Percentiles rank a stretch among this genome's conserved stretches.
These are phyloP conservation scores for Podosphaera aphanis DNA, from an alignment of 2,329 filamentous ascomycete genomes.

Conservation along the genomic window DNA sequence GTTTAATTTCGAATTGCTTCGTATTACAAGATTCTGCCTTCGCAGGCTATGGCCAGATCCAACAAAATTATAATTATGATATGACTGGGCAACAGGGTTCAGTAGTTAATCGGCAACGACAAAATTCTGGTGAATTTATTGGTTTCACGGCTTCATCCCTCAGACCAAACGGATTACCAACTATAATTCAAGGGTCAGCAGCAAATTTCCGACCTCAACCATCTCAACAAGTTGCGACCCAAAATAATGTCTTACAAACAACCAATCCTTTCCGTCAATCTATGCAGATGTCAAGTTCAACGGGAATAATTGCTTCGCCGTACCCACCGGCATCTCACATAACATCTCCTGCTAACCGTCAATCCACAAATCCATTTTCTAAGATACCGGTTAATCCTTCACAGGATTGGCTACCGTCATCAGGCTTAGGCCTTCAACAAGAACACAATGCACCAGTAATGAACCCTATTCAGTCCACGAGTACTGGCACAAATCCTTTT, in stretches of 20 bases:
- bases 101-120: conserved; percentile 26
- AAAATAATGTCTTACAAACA: conserved; percentile 29
- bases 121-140: conserved; percentile 61
- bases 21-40: conserved; percentile 19
- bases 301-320: conserved; percentile 22
- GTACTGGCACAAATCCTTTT: conserved; percentile 53
- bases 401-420: conserved; percentile 16
- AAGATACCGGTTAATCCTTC: conserved; percentile 26
- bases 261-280: conserved; percentile 93
- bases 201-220: conserved; percentile 24
- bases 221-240: conserved; percentile 20
- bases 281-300: conserved; percentile 41
- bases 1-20: conserved; percentile 22
- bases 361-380: conserved; percentile 74
- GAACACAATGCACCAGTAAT: conserved; percentile 19
- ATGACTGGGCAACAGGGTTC: neutral
- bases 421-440: conserved; percentile 17
- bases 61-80: conserved; percentile 5
- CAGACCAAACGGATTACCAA: conserved; percentile 26
- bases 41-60: conserved; percentile 15
- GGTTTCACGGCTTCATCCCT: conserved; percentile 48
- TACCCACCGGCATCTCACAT: conserved; percentile 21
- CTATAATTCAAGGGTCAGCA: conserved; percentile 34
- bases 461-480: conserved; percentile 26
- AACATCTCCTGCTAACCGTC: conserved; percentile 26